Conservation (phyloP, 306 rosid species). For the Urtica urens region DNA sequence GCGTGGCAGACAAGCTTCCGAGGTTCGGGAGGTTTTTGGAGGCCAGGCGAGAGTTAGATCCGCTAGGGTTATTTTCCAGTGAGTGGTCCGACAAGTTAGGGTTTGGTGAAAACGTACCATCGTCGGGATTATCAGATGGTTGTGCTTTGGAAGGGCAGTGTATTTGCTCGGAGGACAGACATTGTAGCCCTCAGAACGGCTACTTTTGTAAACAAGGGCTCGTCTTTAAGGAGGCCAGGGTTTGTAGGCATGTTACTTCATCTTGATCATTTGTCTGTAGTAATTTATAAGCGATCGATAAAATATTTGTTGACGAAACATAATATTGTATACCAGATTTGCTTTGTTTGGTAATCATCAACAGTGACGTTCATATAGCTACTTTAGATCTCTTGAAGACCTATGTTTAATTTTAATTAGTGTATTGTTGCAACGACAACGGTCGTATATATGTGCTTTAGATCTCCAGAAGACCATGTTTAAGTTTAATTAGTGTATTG, state of each 20-base stretch:
- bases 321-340: neutral
- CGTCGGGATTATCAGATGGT: conserved; percentile 25
- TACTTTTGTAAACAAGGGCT: conserved; percentile 45
- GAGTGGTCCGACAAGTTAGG: conserved; percentile 51
- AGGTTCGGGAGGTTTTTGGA: conserved; percentile 30
- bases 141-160: conserved; percentile 70
- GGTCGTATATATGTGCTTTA: too few relatives aligned
- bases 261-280: conserved; percentile 12
- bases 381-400: too few relatives aligned
- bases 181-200: conserved; percentile 53
- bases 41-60: conserved; percentile 43
- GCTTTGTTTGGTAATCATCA: neutral
- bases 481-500: too few relatives aligned
- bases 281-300: too few relatives aligned
- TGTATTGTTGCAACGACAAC: too few relatives aligned
- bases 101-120: conserved; percentile 37
- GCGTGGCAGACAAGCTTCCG: conserved; percentile 31
- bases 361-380: too few relatives aligned
- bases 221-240: conserved; percentile 52
- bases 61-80: conserved; percentile 46
- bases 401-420: too few relatives aligned
- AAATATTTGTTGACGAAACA: neutral
- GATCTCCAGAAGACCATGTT: too few relatives aligned
- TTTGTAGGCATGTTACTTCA: conserved; percentile 59
- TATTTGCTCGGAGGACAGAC: conserved; percentile 43